These are phyloP conservation scores for Bipolaris oryzae DNA, from an alignment of 2,329 filamentous ascomycete species.

Conservation along the genomic window DNA sequence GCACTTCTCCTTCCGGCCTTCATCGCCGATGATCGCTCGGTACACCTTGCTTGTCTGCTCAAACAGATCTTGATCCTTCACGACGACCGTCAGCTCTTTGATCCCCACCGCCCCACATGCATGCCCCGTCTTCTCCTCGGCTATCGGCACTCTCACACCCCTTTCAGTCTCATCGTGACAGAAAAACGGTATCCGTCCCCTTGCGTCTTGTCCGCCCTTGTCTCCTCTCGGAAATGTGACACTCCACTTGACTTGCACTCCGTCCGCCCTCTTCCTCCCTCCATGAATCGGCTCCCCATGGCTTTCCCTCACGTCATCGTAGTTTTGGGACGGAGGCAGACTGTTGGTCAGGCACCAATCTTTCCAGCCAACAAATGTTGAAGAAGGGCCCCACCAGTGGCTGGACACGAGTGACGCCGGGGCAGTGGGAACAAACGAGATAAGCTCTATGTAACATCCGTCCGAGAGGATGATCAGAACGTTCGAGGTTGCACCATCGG, in stretches of 20 bases:
- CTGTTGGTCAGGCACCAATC: conserved; percentile 57
- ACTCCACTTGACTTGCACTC: conserved; percentile 64
- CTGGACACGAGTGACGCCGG: conserved; percentile 45
- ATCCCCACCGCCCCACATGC: conserved; percentile 58
- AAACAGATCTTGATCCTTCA: conserved; percentile 23
- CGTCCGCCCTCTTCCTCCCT: conserved; percentile 62
- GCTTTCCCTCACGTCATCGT: conserved; percentile 31
- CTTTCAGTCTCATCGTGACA: conserved; percentile 65
- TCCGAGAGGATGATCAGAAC: conserved; percentile 67
- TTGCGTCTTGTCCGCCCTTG: conserved; percentile 37
- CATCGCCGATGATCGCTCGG: conserved; percentile 21
- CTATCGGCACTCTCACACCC: conserved; percentile 60
- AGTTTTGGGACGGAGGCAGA: conserved; percentile 18
- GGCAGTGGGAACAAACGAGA: conserved; percentile 56
- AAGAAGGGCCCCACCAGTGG: conserved; percentile 65
- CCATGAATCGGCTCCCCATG: conserved; percentile 60
- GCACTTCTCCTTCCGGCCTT: neutral
- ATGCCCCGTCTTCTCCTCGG: conserved; percentile 53
- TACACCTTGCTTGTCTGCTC: conserved; percentile 23
- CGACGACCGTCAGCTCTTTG: conserved; percentile 33
- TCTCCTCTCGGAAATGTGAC: conserved; percentile 58
- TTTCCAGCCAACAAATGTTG: conserved; percentile 63
- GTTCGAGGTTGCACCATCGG: conserved; percentile 66
- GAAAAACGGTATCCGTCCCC: conserved; percentile 66
- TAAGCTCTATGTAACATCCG: conserved; percentile 70